Percentiles rank a stretch among this genome's conserved stretches.
These are phyloP conservation scores for Tricholoma furcatifolium DNA, from an alignment of 768 basidiomycete species.

Conservation along the genomic window DNA sequence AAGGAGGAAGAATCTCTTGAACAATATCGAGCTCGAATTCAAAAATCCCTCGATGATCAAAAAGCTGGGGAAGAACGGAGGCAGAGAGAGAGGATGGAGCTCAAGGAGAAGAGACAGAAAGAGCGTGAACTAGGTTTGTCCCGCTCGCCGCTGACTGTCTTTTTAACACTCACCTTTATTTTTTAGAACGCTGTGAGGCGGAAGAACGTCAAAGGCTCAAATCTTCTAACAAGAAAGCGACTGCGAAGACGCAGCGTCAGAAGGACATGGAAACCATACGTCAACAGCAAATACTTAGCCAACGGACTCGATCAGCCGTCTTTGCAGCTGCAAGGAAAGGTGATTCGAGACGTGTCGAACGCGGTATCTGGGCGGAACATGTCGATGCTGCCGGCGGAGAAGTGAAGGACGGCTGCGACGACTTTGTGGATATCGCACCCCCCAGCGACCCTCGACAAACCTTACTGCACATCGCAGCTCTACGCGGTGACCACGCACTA, in stretches of 20 bases:
- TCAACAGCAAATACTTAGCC: constrained; percentile 46
- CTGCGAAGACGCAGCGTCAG: constrained; percentile 48
- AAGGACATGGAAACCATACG: constrained; percentile 49
- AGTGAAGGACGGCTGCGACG: constrained; percentile 53
- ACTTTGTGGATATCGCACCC: constrained; percentile 43
- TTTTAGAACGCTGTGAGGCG: constrained; percentile 50
- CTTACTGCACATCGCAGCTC: constrained; percentile 65
- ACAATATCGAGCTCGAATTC: constrained; percentile 51
- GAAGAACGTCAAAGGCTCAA: constrained; percentile 60
- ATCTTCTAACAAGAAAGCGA: constrained; percentile 51
- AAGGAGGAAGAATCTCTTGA: constrained; percentile 44
- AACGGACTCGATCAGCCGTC: constrained; percentile 55
- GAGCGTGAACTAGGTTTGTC: constrained; percentile 45
- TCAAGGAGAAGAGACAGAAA: constrained; percentile 42
- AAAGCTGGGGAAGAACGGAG: constrained; percentile 53
- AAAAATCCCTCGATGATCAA: constrained; percentile 50
- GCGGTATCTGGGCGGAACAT: constrained; percentile 64
- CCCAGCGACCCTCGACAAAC: constrained; percentile 65
- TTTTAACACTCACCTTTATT: not conserved
- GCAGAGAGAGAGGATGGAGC: constrained; percentile 44
- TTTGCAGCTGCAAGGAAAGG: constrained; percentile 66
- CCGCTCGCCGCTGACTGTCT: not conserved
- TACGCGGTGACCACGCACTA: constrained; percentile 53
- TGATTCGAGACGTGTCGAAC: constrained; percentile 52
- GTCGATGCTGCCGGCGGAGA: constrained; percentile 77